These are phyloP conservation scores for Pythium phragmitis DNA, from an alignment of 352 stramenopile genomes.

Conservation along the genomic window DNA sequence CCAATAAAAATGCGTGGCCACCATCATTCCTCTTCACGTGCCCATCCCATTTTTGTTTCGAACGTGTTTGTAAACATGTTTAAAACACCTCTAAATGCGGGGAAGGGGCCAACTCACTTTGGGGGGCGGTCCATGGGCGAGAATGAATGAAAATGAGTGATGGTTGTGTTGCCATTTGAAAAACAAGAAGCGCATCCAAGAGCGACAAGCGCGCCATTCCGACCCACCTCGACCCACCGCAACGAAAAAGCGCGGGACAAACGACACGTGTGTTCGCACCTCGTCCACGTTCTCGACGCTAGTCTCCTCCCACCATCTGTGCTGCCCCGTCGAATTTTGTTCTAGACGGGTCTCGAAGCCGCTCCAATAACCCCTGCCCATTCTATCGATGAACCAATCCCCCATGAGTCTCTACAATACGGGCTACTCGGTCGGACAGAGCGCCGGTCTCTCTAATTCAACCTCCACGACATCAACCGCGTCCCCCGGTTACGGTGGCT, in stretches of 20 bases:
- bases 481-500: conserved; percentile 24
- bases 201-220: not conserved
- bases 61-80: conserved; percentile 27
- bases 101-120: conserved; percentile 11
- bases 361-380: not conserved
- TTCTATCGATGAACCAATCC: conserved; percentile 5
- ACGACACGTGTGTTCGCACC: not conserved
- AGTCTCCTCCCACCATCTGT: not conserved
- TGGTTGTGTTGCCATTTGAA: conserved; percentile 46
- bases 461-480: conserved; percentile 15
- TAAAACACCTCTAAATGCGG: not conserved
- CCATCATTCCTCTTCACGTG: conserved; percentile 24
- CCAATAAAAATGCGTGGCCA: conserved; percentile 12
- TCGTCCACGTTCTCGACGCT: not conserved
- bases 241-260: conserved; percentile 15
- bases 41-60: conserved; percentile 25
- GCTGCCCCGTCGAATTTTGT: not conserved
- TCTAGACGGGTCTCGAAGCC: not conserved
- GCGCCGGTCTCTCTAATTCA: conserved; percentile 16
- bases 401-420: conserved; percentile 30
- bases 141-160: conserved; percentile 48
- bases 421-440: conserved; percentile 28
- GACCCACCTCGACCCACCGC: not conserved
- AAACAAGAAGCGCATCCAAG: conserved; percentile 34
- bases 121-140: conserved; percentile 8